A percentile compares a stretch with the other conserved stretches of the same genome.
Evolutionary conservation across 208 protist genomes (phyloP).

Genomic region (Lotmaria passim): DNA sequence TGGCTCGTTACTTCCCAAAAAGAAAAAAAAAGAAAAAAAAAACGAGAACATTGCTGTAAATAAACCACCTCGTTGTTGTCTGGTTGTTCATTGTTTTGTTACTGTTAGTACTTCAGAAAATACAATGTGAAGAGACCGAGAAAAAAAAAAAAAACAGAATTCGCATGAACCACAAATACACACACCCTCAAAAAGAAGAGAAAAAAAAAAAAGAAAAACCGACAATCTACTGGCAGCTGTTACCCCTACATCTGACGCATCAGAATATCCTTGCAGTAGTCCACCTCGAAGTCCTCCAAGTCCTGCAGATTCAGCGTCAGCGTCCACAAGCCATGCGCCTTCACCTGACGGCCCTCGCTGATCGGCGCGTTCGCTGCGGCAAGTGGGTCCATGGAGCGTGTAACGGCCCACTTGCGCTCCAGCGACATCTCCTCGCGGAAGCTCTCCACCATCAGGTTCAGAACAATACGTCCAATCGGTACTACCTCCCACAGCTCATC

Average conservation of each 20-base stretch:
- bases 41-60: too few relatives aligned
- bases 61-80: too few relatives aligned
- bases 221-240: too few relatives aligned
- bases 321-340: constrained; percentile 88
- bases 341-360: constrained; percentile 81
- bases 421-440: constrained; percentile 74
- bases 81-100: too few relatives aligned
- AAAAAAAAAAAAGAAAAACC: not conserved
- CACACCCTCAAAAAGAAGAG: not conserved
- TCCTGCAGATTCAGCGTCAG: constrained; percentile 91
- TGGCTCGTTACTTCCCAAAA: too few relatives aligned
- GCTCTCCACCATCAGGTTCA: constrained; percentile 89
- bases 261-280: constrained; percentile 91
- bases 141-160: not conserved
- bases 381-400: constrained; percentile 84
- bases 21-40: too few relatives aligned
- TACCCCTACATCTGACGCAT: constrained; percentile 68
- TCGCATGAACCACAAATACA: not conserved
- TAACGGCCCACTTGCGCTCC: constrained; percentile 91
- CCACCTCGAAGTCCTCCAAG: constrained; percentile 91
- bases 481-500: constrained; percentile 91
- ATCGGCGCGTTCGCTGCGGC: constrained; percentile 74
- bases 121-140: not conserved
- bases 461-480: constrained; percentile 83
- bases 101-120: too few relatives aligned